These are phyloP conservation scores for Mortierella antarctica DNA, from an alignment of 192 early-diverging fungal species.

Conservation along the genomic window DNA sequence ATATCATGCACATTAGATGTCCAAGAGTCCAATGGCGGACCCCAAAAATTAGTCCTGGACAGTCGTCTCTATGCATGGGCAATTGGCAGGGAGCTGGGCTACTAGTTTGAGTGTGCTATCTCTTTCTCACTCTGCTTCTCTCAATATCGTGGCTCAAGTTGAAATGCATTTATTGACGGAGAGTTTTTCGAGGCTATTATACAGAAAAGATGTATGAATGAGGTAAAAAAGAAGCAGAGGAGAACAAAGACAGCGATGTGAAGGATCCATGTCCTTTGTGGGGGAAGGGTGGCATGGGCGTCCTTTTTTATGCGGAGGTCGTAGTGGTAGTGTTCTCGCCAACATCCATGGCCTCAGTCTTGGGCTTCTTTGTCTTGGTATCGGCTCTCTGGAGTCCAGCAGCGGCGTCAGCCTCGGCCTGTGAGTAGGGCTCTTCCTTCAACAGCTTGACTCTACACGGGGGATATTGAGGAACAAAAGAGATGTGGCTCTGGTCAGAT, in stretches of 20 bases:
- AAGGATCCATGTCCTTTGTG: background rate
- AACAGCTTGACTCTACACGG: constrained; percentile 77
- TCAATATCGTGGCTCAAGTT: background rate
- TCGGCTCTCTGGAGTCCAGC: constrained; percentile 70
- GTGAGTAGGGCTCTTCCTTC: constrained; percentile 88
- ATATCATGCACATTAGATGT: constrained; percentile 19
- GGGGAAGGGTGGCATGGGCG: background rate
- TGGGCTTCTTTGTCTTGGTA: constrained; percentile 53
- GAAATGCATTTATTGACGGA: background rate
- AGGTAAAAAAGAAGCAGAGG: background rate
- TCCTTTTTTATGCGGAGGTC: constrained; percentile 21
- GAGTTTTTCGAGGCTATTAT: constrained; percentile 31
- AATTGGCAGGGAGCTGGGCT: constrained; percentile 36
- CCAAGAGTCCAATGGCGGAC: constrained; percentile 24
- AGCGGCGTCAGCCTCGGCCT: constrained; percentile 85
- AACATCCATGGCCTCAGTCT: constrained; percentile 39
- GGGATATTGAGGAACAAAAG: constrained; percentile 1
- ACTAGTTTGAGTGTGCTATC: background rate
- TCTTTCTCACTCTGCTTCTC: background rate
- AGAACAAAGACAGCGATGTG: background rate
- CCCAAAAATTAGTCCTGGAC: constrained; percentile 56
- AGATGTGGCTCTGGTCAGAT: background rate
- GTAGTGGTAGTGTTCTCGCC: constrained; percentile 19
- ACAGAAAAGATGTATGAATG: constrained; percentile 21
- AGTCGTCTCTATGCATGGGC: constrained; percentile 51